A percentile compares a stretch with the other conserved stretches of the same genome.
Evolutionary conservation across 164 flowering plant species (phyloP).

Genomic region (Aristolochia fimbriata): DNA sequence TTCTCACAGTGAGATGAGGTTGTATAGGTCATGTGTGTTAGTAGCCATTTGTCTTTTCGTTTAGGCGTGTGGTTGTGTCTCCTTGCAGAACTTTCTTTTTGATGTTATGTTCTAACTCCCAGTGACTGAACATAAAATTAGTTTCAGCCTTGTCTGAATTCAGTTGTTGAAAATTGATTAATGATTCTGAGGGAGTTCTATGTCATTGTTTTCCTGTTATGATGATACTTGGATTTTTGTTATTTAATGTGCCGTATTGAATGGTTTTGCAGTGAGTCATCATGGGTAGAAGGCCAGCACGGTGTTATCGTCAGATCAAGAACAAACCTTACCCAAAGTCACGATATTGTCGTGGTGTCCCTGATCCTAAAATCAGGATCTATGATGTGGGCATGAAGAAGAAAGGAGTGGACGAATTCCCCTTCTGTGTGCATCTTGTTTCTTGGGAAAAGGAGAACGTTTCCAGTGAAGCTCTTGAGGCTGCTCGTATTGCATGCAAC

Average conservation of each 20-base stretch:
- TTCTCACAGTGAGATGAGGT: too few relatives aligned
- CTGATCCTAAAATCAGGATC: constrained; percentile 34
- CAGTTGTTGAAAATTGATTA: too few relatives aligned
- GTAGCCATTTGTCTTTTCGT: too few relatives aligned
- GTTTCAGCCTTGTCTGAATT: too few relatives aligned
- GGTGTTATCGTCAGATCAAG: constrained; percentile 31
- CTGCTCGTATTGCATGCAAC: constrained; percentile 33
- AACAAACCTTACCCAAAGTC: constrained; percentile 35
- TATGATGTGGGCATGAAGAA: constrained; percentile 32
- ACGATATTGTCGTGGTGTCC: constrained; percentile 30
- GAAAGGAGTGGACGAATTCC: constrained; percentile 35
- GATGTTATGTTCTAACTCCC: too few relatives aligned
- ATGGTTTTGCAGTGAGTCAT: background rate
- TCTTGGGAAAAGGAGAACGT: constrained; percentile 37
- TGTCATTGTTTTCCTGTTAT: too few relatives aligned
- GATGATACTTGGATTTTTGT: too few relatives aligned
- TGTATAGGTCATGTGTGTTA: too few relatives aligned
- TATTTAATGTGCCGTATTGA: background rate
- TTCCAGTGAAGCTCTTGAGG: constrained; percentile 28
- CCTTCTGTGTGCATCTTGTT: constrained; percentile 30
- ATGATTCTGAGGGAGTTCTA: too few relatives aligned
- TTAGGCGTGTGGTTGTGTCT: too few relatives aligned
- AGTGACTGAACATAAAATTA: too few relatives aligned
- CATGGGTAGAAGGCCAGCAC: constrained; percentile 16
- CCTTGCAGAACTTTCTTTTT: too few relatives aligned